Evolutionary conservation across 1,139 yeast genomes (phyloP).

Genomic region (Kodamaea plutei): DNA sequence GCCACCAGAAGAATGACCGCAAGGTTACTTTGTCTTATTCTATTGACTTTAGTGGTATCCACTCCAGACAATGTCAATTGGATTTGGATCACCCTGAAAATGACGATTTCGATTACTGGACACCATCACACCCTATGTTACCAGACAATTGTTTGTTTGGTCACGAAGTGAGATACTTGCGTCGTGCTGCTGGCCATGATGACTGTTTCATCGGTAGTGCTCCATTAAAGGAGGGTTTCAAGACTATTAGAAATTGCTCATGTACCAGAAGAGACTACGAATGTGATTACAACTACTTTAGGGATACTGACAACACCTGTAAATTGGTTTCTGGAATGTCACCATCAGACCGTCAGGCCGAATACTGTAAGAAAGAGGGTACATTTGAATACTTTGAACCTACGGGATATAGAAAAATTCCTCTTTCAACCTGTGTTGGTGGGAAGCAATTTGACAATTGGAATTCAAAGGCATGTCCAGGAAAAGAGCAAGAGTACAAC

Average conservation of each 20-base stretch:
- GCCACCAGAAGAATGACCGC: conserved; percentile 13
- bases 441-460: conserved; percentile 66
- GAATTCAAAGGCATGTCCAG: conserved; percentile 80
- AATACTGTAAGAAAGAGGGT: conserved; percentile 53
- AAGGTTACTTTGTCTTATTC: conserved; percentile 36
- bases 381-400: conserved; percentile 71
- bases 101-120: conserved; percentile 82
- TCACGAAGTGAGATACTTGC: conserved; percentile 72
- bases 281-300: conserved; percentile 82
- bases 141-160: conserved; percentile 79
- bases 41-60: conserved; percentile 68
- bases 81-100: conserved; percentile 54
- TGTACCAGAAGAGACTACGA: conserved; percentile 90
- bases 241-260: conserved; percentile 62
- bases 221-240: conserved; percentile 60
- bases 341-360: conserved; percentile 60
- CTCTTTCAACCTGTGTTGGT: conserved; percentile 70
- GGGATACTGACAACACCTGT: conserved; percentile 80
- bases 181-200: conserved; percentile 55
- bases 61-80: conserved; percentile 65
- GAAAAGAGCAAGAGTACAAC: conserved; percentile 65
- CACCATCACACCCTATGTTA: conserved; percentile 66
- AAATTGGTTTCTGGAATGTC: conserved; percentile 67
- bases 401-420: conserved; percentile 76
- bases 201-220: conserved; percentile 84